phyloP scores from a whole-genome alignment of 2,329 filamentous ascomycete genomes.

The Thelonectria rubi region DNA sequence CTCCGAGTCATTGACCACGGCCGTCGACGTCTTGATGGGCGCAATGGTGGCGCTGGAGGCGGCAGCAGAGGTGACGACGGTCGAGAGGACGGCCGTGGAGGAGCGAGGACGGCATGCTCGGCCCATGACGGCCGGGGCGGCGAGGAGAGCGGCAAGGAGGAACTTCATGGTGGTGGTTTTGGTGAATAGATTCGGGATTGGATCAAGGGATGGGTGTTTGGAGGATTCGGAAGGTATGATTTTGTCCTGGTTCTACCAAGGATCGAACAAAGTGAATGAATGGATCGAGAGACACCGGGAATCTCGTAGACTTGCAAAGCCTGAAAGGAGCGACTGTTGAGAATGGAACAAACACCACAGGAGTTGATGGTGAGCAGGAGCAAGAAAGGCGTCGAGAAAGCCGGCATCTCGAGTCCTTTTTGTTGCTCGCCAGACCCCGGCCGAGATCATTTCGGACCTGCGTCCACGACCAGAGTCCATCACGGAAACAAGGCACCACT shows the following conservation, averaged over 20 bases:
- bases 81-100: constrained; percentile 16
- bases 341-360: constrained; percentile 17
- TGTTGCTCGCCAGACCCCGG: not conserved
- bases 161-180: constrained; percentile 39
- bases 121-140: constrained; percentile 41
- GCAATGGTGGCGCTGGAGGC: constrained; percentile 20
- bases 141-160: constrained; percentile 36
- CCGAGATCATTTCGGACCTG: constrained; percentile 26
- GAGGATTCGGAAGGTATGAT: too few relatives aligned
- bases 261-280: constrained; percentile 18
- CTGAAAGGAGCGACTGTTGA: constrained; percentile 32
- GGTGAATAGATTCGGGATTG: not conserved
- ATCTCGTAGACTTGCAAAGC: constrained; percentile 25
- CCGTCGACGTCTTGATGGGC: constrained; percentile 12
- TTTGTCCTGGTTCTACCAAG: constrained; percentile 34
- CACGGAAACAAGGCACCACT: constrained; percentile 21
- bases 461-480: constrained; percentile 8
- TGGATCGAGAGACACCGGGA: constrained; percentile 24
- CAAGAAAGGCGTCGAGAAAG: not conserved
- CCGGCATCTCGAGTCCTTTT: constrained; percentile 6
- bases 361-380: constrained; percentile 11
- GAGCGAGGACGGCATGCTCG: constrained; percentile 35
- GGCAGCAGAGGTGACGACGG: constrained; percentile 15
- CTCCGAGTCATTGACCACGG: constrained; percentile 13
- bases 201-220: not conserved